A percentile compares a stretch with the other conserved stretches of the same genome.
Conservation (phyloP, 768 basidiomycete species). For the Podaxis sp. region DNA sequence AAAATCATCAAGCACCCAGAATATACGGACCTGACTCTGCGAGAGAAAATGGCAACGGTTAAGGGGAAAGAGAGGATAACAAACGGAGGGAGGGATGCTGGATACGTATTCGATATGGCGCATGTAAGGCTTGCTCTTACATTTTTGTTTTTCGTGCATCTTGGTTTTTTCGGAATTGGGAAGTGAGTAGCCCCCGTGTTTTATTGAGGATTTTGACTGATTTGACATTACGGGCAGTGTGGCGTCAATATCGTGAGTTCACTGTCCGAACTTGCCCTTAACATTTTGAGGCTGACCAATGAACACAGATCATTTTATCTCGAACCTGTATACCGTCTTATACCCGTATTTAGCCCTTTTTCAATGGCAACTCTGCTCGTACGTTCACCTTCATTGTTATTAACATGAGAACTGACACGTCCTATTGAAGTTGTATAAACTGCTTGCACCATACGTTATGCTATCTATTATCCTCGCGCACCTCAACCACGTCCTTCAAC, state of each 20-base stretch:
- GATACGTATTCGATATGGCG: constrained; percentile 51
- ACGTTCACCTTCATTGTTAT: constrained; percentile 18
- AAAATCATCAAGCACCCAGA: constrained; percentile 4
- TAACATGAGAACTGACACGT: background rate
- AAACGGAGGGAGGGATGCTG: background rate
- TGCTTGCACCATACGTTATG: constrained; percentile 77
- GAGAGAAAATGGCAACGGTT: background rate
- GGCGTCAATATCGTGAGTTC: constrained; percentile 58
- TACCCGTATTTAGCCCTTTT: constrained; percentile 85
- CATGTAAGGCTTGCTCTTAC: constrained; percentile 76
- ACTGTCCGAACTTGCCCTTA: background rate
- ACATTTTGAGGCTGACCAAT: background rate
- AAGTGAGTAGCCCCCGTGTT: constrained; percentile 53
- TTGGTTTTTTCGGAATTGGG: constrained; percentile 84
- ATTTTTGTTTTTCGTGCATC: constrained; percentile 85
- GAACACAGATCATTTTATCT: constrained; percentile 72
- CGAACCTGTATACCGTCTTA: constrained; percentile 83
- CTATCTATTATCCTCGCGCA: constrained; percentile 68
- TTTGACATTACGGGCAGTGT: background rate
- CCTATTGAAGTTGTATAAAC: constrained; percentile 67
- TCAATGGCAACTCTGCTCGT: constrained; percentile 76
- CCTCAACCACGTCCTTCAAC: constrained; percentile 61
- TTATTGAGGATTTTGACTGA: background rate
- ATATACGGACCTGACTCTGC: background rate
- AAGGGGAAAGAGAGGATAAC: background rate